Conservation (phyloP, 1,284 basidiomycete species). For the Golubevia pallescens region DNA sequence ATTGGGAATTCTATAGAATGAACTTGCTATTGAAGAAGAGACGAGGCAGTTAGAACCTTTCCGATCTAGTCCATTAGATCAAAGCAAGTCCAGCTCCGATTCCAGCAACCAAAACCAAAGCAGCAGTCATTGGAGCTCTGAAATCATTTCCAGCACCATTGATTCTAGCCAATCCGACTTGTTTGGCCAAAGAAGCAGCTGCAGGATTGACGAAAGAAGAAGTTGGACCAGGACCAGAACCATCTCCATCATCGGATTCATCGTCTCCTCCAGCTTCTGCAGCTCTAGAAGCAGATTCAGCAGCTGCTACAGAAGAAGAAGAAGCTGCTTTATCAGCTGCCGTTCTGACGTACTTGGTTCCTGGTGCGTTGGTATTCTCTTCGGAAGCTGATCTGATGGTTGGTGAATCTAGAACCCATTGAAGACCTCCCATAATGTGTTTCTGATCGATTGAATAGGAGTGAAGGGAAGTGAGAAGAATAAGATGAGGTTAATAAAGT, state of each 20-base stretch:
- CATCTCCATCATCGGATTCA: not conserved
- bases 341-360: not conserved
- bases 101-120: not conserved
- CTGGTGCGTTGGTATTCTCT: not conserved
- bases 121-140: not conserved
- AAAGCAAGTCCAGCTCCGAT: not conserved
- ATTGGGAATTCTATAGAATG: too few species aligned
- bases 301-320: not conserved
- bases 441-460: conserved; percentile 4
- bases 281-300: not conserved
- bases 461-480: not conserved
- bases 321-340: not conserved
- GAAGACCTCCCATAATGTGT: conserved; percentile 38
- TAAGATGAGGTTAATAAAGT: too few species aligned
- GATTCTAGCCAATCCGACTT: not conserved
- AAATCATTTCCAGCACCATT: not conserved
- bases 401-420: conserved; percentile 39
- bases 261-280: not conserved
- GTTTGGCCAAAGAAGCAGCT: not conserved
- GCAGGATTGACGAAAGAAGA: not conserved
- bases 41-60: not conserved
- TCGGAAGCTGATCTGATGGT: conserved; percentile 13
- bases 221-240: not conserved
- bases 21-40: not conserved
- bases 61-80: not conserved